Percentiles rank a stretch among this genome's conserved stretches.
These are phyloP conservation scores for Colletotrichum musicola DNA, from an alignment of 2,329 filamentous ascomycete genomes.

Conservation along the genomic window DNA sequence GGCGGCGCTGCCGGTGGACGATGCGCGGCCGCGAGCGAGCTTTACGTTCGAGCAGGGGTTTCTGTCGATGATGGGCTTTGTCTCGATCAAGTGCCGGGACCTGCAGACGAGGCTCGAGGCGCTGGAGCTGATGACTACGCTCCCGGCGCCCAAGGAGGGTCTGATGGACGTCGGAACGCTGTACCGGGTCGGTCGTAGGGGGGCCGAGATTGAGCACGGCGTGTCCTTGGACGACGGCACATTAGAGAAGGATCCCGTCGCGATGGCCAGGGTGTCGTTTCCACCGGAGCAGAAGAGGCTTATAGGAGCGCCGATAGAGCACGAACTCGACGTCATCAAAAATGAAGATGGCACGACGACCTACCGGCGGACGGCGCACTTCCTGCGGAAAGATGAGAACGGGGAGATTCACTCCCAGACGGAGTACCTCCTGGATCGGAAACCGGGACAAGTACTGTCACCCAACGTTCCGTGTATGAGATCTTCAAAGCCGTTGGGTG, in stretches of 20 bases:
- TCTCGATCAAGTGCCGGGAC: constrained; percentile 25
- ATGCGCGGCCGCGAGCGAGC: constrained; percentile 41
- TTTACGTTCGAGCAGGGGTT: constrained; percentile 29
- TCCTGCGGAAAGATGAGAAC: background rate
- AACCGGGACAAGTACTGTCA: background rate
- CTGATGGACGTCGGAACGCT: constrained; percentile 22
- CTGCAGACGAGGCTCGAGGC: constrained; percentile 54
- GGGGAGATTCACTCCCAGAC: constrained; percentile 8
- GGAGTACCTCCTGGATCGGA: constrained; percentile 27
- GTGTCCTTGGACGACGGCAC: constrained; percentile 27
- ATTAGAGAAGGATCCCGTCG: constrained; percentile 15
- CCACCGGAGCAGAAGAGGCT: constrained; percentile 24
- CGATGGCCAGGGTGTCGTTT: constrained; percentile 8
- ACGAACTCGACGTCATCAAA: constrained; percentile 11
- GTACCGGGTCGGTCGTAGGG: constrained; percentile 22
- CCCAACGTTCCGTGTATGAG: constrained; percentile 22
- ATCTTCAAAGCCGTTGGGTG: constrained; percentile 14
- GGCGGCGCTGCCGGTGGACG: background rate
- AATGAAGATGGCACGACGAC: background rate
- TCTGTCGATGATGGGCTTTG: constrained; percentile 19
- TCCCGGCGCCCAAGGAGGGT: constrained; percentile 42
- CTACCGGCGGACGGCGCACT: constrained; percentile 29
- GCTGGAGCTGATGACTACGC: constrained; percentile 44
- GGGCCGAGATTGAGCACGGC: constrained; percentile 34
- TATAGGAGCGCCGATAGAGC: constrained; percentile 20